These are phyloP conservation scores for Allium cepa DNA, from an alignment of 106 monocot genomes.

Conservation along the genomic window DNA sequence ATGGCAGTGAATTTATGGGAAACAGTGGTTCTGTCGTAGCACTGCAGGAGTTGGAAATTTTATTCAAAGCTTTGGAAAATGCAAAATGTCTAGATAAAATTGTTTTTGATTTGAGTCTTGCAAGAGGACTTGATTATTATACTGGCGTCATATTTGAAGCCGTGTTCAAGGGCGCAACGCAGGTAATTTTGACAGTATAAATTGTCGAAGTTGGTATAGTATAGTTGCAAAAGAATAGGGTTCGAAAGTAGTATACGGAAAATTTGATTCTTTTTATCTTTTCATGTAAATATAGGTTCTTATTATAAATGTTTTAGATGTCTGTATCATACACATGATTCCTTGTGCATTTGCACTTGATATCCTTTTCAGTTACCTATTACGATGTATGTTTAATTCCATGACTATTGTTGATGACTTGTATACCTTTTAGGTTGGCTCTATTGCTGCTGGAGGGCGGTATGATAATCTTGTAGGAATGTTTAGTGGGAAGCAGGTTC, in stretches of 20 bases:
- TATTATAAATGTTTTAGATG: too few relatives aligned
- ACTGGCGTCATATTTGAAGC: conserved; percentile 98
- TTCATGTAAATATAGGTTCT: neutral
- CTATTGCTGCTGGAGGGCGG: conserved; percentile 95
- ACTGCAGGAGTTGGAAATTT: conserved; percentile 68
- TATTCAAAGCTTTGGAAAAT: conserved; percentile 75
- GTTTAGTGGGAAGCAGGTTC: conserved; percentile 97
- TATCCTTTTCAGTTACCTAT: too few relatives aligned
- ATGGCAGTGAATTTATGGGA: conserved; percentile 48
- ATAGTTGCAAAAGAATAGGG: too few relatives aligned
- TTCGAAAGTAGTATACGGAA: too few relatives aligned
- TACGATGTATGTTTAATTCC: too few relatives aligned
- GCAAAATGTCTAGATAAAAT: conserved; percentile 62
- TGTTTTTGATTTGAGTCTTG: conserved; percentile 96
- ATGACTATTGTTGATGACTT: too few relatives aligned
- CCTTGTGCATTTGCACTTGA: too few relatives aligned
- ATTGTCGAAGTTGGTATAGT: too few relatives aligned
- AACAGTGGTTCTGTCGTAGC: conserved; percentile 54
- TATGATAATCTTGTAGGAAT: conserved; percentile 98
- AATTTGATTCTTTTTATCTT: too few relatives aligned
- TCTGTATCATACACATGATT: too few relatives aligned
- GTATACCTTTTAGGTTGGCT: conserved; percentile 61
- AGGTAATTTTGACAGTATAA: conserved; percentile 34
- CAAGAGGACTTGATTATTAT: conserved; percentile 98
- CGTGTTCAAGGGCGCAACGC: conserved; percentile 77